A percentile compares a stretch with the other conserved stretches of the same genome.
phyloP scores from a whole-genome alignment of 2,329 filamentous ascomycete genomes.

The Penicillium corylophilum region DNA sequence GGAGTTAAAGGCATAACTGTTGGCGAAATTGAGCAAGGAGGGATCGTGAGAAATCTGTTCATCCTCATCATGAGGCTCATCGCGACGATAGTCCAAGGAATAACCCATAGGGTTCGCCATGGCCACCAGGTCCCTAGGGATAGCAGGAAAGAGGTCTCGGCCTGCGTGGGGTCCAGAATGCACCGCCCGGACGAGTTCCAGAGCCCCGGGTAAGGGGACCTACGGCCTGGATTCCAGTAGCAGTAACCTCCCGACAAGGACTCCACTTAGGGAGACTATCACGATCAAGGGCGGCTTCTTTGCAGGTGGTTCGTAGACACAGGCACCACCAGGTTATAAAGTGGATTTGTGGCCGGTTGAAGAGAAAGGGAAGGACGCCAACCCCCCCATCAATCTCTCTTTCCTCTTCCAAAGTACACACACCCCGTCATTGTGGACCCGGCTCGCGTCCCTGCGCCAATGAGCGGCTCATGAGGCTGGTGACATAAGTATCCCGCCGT shows the following conservation, averaged over 20 bases:
- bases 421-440: conserved; percentile 17
- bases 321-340: not conserved
- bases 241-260: not conserved
- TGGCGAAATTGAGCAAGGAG: conserved; percentile 17
- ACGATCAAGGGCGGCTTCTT: not conserved
- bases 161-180: conserved; percentile 22
- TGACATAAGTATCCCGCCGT: not conserved
- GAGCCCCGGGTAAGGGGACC: conserved; percentile 21
- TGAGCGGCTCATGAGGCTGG: not conserved
- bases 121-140: not conserved
- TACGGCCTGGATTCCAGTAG: conserved; percentile 15
- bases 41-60: conserved; percentile 8
- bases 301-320: not conserved
- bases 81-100: conserved; percentile 12
- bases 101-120: conserved; percentile 19
- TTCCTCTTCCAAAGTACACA: conserved; percentile 9
- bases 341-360: not conserved
- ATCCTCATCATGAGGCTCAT: conserved; percentile 11
- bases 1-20: conserved; percentile 14
- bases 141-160: conserved; percentile 11
- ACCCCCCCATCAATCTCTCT: conserved; percentile 2
- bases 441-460: conserved; percentile 3
- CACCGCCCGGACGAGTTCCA: conserved; percentile 22
- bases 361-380: conserved; percentile 1
- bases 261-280: conserved; percentile 5